These are phyloP conservation scores for Nitzschia palea DNA, from an alignment of 108 stramenopile genomes.

Conservation along the genomic window DNA sequence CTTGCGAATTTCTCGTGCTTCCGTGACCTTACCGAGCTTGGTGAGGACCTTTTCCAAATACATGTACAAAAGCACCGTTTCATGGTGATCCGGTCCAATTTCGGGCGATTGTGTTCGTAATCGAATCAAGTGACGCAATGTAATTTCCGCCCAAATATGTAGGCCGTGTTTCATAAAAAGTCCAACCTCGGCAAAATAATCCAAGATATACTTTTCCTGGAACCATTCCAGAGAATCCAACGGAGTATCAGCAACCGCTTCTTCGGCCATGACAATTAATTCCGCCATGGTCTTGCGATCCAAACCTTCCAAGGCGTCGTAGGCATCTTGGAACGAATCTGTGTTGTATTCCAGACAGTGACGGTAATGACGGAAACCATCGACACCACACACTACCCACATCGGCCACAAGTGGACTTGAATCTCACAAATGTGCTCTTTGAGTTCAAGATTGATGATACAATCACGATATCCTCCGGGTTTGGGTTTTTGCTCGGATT, in stretches of 20 bases:
- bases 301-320: slow-evolving; percentile 77
- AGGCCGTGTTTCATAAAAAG: slow-evolving; percentile 82
- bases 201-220: slow-evolving; percentile 86
- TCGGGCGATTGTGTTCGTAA: slow-evolving; percentile 77
- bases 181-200: slow-evolving; percentile 88
- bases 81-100: slow-evolving; percentile 85
- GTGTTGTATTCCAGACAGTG: slow-evolving; percentile 89
- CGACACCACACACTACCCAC: slow-evolving; percentile 86
- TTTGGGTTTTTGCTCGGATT: slow-evolving; percentile 59
- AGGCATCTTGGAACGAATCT: slow-evolving; percentile 81
- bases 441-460: slow-evolving; percentile 84
- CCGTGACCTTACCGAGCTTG: slow-evolving; percentile 56
- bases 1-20: slow-evolving; percentile 64
- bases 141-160: slow-evolving; percentile 79
- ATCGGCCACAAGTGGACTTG: slow-evolving; percentile 86
- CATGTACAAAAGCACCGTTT: slow-evolving; percentile 66
- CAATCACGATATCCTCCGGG: slow-evolving; percentile 85
- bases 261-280: slow-evolving; percentile 89
- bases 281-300: slow-evolving; percentile 90
- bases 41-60: slow-evolving; percentile 68
- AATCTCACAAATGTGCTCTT: slow-evolving; percentile 89
- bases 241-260: slow-evolving; percentile 84
- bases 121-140: slow-evolving; percentile 65
- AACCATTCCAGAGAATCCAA: slow-evolving; percentile 88
- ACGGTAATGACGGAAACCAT: slow-evolving; percentile 88